Conservation (phyloP, 495 filamentous ascomycete genomes). For the Annulohypoxylon nitens region DNA sequence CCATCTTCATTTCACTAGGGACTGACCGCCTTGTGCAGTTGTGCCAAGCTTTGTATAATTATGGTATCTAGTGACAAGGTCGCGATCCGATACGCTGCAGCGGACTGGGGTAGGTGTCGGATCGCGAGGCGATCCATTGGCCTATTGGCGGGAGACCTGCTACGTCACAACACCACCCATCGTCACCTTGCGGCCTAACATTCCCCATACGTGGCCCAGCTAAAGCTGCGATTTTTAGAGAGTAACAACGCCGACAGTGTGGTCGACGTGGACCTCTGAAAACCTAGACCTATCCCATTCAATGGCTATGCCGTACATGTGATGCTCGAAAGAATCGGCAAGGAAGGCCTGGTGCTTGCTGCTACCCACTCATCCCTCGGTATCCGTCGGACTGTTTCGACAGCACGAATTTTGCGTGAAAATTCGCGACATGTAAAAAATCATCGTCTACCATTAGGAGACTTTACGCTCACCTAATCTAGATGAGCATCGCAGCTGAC, state of each 20-base stretch:
- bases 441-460: background rate
- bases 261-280: constrained; percentile 42
- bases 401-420: constrained; percentile 3
- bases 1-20: constrained; percentile 36
- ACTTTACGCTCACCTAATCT: background rate
- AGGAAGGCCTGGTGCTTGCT: constrained; percentile 16
- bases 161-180: constrained; percentile 43
- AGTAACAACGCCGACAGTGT: constrained; percentile 35
- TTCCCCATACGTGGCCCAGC: constrained; percentile 34
- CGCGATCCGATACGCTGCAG: constrained; percentile 46
- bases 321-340: constrained; percentile 24
- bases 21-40: constrained; percentile 43
- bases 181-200: constrained; percentile 46
- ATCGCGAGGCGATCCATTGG: constrained; percentile 44
- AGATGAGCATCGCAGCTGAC: background rate
- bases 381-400: constrained; percentile 12
- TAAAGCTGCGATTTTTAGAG: constrained; percentile 18
- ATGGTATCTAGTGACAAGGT: constrained; percentile 42
- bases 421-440: constrained; percentile 11
- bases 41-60: constrained; percentile 42
- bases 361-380: constrained; percentile 7
- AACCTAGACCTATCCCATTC: constrained; percentile 25
- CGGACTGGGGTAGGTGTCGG: constrained; percentile 34
- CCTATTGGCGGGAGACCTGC: constrained; percentile 43
- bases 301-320: constrained; percentile 29